Percentiles rank a stretch among this genome's conserved stretches.
These are phyloP conservation scores for Fagus sylvatica DNA, from an alignment of 306 rosid species.

Conservation along the genomic window DNA sequence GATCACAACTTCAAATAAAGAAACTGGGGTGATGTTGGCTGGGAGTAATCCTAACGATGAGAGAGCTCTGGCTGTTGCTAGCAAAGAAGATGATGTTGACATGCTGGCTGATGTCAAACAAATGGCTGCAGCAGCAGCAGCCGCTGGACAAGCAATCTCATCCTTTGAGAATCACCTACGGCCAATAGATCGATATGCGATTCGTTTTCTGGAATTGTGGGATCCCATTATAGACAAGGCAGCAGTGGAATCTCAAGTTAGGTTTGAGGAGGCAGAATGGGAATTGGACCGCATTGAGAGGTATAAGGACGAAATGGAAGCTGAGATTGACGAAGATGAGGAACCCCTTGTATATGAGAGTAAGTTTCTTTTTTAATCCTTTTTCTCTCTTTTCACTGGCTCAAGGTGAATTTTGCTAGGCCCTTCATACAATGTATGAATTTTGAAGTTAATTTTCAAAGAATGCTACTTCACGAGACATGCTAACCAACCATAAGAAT, in stretches of 20 bases:
- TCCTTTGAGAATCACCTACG: slow-evolving; percentile 86
- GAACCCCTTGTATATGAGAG: slow-evolving; percentile 99
- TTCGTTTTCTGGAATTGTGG: slow-evolving; percentile 93
- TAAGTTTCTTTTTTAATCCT: slow-evolving; percentile 35
- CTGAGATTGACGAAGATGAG: slow-evolving; percentile 98
- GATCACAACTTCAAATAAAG: slow-evolving; percentile 52
- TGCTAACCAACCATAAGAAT: background rate
- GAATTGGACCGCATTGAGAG: slow-evolving; percentile 93
- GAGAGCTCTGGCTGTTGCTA: slow-evolving; percentile 46
- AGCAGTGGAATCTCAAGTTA: slow-evolving; percentile 76
- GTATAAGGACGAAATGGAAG: slow-evolving; percentile 99
- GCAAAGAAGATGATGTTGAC: slow-evolving; percentile 82
- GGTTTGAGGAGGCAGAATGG: slow-evolving; percentile 97
- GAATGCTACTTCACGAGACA: background rate
- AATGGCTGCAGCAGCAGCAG: slow-evolving; percentile 97
- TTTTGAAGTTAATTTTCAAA: background rate
- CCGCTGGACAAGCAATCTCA: slow-evolving; percentile 82
- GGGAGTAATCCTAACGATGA: slow-evolving; percentile 61
- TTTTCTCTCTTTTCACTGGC: slow-evolving; percentile 9
- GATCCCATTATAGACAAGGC: slow-evolving; percentile 93
- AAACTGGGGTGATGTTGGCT: slow-evolving; percentile 41
- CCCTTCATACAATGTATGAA: background rate
- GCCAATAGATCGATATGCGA: slow-evolving; percentile 91
- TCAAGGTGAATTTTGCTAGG: background rate
- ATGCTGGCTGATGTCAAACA: slow-evolving; percentile 92